Conservation (phyloP, 2,329 filamentous ascomycete genomes). For the Microdochium nivale region DNA sequence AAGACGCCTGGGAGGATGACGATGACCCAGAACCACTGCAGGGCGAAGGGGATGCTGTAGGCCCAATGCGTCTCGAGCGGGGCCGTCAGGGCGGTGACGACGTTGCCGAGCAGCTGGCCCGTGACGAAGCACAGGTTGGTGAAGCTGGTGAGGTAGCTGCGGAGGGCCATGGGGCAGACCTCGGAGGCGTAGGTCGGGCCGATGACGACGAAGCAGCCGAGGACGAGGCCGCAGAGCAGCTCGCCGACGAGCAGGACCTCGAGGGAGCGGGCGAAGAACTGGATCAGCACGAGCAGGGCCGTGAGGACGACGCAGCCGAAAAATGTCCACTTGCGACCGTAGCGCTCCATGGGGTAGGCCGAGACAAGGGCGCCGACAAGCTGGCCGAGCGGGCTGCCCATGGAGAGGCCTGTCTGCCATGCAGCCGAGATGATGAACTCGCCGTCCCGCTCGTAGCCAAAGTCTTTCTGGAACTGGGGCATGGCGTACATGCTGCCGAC, state of each 20-base stretch:
- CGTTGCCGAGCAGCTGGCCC: conserved; percentile 47
- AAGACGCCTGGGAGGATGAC: conserved; percentile 34
- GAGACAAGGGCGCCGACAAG: conserved; percentile 44
- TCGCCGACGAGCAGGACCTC: conserved; percentile 50
- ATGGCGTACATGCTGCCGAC: conserved; percentile 49
- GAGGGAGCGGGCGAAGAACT: conserved; percentile 52
- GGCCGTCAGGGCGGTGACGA: conserved; percentile 33
- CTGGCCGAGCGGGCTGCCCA: conserved; percentile 49
- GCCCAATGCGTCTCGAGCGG: conserved; percentile 34
- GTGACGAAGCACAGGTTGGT: conserved; percentile 56
- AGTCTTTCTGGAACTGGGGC: conserved; percentile 23
- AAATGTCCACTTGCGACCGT: conserved; percentile 36
- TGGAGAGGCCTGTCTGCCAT: conserved; percentile 38
- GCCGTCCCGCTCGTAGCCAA: conserved; percentile 19
- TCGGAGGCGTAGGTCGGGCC: conserved; percentile 53
- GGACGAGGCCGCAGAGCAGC: conserved; percentile 50
- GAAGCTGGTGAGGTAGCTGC: conserved; percentile 48
- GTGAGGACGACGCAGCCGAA: conserved; percentile 34
- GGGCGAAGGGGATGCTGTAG: conserved; percentile 37
- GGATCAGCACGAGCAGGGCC: conserved; percentile 48
- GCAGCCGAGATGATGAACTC: conserved; percentile 23
- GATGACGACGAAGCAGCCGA: conserved; percentile 53
- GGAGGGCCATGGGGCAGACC: conserved; percentile 48
- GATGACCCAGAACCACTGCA: conserved; percentile 42
- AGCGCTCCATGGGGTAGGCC: conserved; percentile 35